These are phyloP conservation scores for Obelidium mucronatum DNA, from an alignment of 192 early-diverging fungal species.

Conservation along the genomic window DNA sequence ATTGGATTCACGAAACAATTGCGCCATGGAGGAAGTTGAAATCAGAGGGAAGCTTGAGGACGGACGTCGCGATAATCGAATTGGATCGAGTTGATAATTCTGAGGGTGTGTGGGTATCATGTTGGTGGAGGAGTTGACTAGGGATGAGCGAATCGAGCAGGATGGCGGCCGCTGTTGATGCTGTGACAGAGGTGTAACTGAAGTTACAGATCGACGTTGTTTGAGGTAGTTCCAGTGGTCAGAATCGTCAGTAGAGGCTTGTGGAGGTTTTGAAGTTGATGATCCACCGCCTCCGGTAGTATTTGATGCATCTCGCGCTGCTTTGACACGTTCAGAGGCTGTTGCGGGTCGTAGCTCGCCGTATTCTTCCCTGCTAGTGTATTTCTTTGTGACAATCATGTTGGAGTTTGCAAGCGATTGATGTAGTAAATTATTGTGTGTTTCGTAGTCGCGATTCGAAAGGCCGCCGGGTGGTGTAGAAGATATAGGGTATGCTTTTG, in stretches of 20 bases:
- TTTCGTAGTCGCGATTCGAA: background rate
- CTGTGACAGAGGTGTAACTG: background rate
- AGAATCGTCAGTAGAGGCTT: background rate
- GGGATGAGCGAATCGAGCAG: background rate
- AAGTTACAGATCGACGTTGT: background rate
- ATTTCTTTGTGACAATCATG: background rate
- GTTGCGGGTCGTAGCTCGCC: background rate
- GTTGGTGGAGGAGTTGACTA: background rate
- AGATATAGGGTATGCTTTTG: background rate
- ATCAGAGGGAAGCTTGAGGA: conserved; percentile 5
- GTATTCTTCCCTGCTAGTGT: background rate
- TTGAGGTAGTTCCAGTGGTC: background rate
- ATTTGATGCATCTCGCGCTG: background rate
- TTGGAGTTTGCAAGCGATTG: background rate
- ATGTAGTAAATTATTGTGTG: background rate
- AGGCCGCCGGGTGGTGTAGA: background rate
- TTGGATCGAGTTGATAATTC: background rate
- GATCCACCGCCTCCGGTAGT: background rate
- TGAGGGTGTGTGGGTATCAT: background rate
- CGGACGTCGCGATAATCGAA: background rate
- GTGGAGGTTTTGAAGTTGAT: background rate
- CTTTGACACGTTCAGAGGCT: too few relatives aligned
- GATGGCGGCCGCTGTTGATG: background rate
- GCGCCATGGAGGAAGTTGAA: too few relatives aligned
- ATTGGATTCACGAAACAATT: too few relatives aligned